Evolutionary conservation across 148 eudicot genomes (phyloP).

Genomic region (Silene uniflora): DNA sequence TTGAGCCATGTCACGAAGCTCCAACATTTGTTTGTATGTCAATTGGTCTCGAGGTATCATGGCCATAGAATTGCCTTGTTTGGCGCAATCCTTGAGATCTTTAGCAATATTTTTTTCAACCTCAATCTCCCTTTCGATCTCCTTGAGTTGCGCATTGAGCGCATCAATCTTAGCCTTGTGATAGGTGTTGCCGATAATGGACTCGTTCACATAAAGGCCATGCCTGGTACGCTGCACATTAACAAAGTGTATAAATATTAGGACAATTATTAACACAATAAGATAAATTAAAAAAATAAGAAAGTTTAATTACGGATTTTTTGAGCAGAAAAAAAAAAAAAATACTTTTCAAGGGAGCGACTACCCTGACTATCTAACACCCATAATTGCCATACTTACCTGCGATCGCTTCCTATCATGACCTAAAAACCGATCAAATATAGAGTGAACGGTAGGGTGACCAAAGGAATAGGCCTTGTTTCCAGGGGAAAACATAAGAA

Average conservation of each 20-base stretch:
- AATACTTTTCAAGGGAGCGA: too few species aligned
- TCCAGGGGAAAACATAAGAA: neutral
- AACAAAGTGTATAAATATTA: neutral
- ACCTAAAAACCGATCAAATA: neutral
- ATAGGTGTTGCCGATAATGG: neutral
- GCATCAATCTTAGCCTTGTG: neutral
- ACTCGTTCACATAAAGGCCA: neutral
- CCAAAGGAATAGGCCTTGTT: conserved; percentile 12
- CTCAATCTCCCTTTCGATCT: neutral
- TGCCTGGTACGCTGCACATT: neutral
- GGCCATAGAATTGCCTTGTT: neutral
- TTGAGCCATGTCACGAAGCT: neutral
- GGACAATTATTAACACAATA: neutral
- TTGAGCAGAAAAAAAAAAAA: too few species aligned
- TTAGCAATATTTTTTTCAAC: neutral
- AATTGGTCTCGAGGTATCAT: neutral
- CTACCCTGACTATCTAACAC: too few species aligned
- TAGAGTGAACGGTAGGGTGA: neutral
- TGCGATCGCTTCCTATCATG: neutral
- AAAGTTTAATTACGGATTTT: too few species aligned
- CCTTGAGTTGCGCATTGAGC: neutral
- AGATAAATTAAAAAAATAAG: neutral
- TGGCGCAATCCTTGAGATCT: neutral
- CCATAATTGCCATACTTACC: neutral
- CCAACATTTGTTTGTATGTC: neutral